Evolutionary conservation across 208 protist species (phyloP).

Genomic region (Crithidia thermophila): DNA sequence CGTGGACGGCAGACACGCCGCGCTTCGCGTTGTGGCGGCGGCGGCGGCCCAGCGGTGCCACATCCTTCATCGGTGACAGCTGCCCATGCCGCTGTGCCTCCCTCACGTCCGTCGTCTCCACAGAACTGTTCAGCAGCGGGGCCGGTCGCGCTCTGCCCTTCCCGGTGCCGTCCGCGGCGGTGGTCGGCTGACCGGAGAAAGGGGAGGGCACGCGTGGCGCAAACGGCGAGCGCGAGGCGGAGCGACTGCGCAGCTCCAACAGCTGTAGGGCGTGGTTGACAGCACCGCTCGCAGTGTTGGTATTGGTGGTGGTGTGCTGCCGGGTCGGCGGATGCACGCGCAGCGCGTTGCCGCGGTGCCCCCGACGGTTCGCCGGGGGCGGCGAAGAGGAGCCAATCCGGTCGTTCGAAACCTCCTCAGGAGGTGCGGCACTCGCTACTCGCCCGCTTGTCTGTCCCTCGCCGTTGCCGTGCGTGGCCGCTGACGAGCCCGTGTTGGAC

Average conservation of each 20-base stretch:
- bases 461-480: no score
- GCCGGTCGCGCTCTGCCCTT: neutral
- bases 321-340: neutral
- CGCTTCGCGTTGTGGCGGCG: no score
- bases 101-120: neutral
- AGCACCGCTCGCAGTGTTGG: neutral
- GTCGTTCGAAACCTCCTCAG: neutral
- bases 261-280: constrained; percentile 22
- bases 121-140: neutral
- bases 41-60: neutral
- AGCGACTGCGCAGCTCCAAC: constrained; percentile 20
- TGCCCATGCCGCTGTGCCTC: neutral
- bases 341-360: neutral
- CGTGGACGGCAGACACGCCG: no score
- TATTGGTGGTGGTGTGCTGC: neutral
- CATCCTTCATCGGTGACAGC: constrained; percentile 11
- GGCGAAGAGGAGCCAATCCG: neutral
- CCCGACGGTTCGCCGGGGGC: neutral
- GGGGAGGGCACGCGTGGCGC: constrained; percentile 3
- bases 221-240: constrained; percentile 1
- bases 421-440: no score
- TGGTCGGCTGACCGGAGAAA: neutral
- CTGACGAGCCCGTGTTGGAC: no score
- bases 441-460: neutral
- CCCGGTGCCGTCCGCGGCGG: neutral